Conservation (phyloP, 2,329 filamentous ascomycete species). For the Fusarium coffeatum region DNA sequence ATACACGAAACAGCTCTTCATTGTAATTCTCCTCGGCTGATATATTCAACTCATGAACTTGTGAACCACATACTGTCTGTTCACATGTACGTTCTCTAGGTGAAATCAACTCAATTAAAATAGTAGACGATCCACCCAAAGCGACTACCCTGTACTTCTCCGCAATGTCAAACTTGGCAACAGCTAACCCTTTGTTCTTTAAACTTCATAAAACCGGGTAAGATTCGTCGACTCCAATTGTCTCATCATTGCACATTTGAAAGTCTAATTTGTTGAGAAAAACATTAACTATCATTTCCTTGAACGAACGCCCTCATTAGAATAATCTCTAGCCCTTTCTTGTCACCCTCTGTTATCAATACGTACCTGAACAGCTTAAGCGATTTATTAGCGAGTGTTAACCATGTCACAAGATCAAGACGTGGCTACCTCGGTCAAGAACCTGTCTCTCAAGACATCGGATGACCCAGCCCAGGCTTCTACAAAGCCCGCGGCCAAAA, state of each 20-base stretch:
- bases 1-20: neutral
- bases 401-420: slow-evolving; percentile 44
- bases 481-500: slow-evolving; percentile 45
- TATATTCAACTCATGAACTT: neutral
- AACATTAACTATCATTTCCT: too few species aligned
- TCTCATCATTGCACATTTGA: neutral
- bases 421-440: slow-evolving; percentile 48
- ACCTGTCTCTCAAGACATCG: slow-evolving; percentile 47
- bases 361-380: neutral
- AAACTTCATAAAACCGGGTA: neutral
- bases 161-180: slow-evolving; percentile 27
- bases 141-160: slow-evolving; percentile 31
- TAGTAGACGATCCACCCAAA: neutral
- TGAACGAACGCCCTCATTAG: too few species aligned
- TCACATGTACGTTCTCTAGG: neutral
- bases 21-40: neutral
- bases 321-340: neutral
- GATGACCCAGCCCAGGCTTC: slow-evolving; percentile 28
- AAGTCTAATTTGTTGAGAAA: neutral
- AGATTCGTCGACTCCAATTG: neutral
- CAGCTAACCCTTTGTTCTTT: slow-evolving; percentile 9
- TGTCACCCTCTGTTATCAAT: too few species aligned
- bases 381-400: neutral
- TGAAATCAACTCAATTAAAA: neutral
- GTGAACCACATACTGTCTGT: neutral